phyloP scores from a whole-genome alignment of 2,329 filamentous ascomycete genomes.

The Cryoendolithus antarcticus region DNA sequence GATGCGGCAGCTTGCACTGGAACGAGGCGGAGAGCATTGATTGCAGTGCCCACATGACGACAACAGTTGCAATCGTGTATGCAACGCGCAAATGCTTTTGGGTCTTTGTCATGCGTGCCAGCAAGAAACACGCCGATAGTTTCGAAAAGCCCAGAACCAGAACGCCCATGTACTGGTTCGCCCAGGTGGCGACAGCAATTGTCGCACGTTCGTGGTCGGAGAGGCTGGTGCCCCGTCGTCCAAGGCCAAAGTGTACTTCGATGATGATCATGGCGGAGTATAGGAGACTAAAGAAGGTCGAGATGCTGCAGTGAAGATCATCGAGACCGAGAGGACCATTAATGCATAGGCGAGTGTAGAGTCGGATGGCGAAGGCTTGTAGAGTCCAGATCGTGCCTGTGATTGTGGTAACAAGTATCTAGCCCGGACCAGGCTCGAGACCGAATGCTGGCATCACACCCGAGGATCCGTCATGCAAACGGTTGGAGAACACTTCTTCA shows the following conservation, averaged over 20 bases:
- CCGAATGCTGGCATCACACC: constrained; percentile 11
- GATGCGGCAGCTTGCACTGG: constrained; percentile 13
- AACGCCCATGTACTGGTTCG: constrained; percentile 10
- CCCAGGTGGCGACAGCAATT: constrained; percentile 10
- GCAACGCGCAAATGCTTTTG: constrained; percentile 10
- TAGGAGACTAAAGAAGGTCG: constrained; percentile 13
- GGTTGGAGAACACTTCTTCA: neutral
- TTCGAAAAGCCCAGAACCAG: constrained; percentile 11
- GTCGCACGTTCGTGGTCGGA: constrained; percentile 2
- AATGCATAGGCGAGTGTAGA: constrained; percentile 17
- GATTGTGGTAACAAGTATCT: constrained; percentile 12
- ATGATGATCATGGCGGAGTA: constrained; percentile 10
- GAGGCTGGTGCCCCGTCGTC: constrained; percentile 4
- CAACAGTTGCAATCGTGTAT: constrained; percentile 9
- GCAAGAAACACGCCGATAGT: constrained; percentile 15
- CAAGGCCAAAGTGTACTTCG: constrained; percentile 14
- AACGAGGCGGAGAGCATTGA: constrained; percentile 11
- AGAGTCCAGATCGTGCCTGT: constrained; percentile 15
- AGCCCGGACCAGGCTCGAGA: constrained; percentile 11
- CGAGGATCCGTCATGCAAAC: neutral
- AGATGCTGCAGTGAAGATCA: constrained; percentile 14
- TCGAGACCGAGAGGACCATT: constrained; percentile 19
- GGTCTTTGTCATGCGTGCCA: constrained; percentile 14
- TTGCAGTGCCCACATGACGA: constrained; percentile 9
- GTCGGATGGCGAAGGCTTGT: constrained; percentile 14